phyloP scores from a whole-genome alignment of 2,329 filamentous ascomycete species.

The Aureobasidium vineae region DNA sequence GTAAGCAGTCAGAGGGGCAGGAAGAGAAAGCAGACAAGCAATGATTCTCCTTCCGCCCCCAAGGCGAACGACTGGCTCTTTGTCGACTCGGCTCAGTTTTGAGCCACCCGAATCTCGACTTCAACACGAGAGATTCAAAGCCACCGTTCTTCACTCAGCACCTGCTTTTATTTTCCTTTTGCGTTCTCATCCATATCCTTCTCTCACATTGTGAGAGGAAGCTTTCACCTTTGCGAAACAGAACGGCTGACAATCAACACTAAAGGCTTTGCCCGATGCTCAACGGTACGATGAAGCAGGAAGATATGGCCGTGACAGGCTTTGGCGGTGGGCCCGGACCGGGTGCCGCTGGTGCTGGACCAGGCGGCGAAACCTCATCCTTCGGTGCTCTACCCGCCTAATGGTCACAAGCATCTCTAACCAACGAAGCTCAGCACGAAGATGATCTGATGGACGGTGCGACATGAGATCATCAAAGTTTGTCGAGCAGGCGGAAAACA shows the following conservation, averaged over 20 bases:
- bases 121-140: slow-evolving; percentile 25
- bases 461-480: not conserved
- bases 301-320: slow-evolving; percentile 34
- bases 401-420: not conserved
- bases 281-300: slow-evolving; percentile 63
- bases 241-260: slow-evolving; percentile 30
- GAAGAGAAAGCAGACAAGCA: slow-evolving; percentile 23
- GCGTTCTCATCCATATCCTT: slow-evolving; percentile 4
- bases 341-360: slow-evolving; percentile 23
- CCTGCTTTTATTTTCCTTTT: slow-evolving; percentile 29
- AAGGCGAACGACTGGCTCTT: slow-evolving; percentile 23
- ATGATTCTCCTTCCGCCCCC: slow-evolving; percentile 20
- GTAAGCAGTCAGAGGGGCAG: slow-evolving; percentile 12
- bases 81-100: slow-evolving; percentile 14
- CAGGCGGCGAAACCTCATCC: slow-evolving; percentile 3
- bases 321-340: slow-evolving; percentile 28
- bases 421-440: not conserved
- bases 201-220: not conserved
- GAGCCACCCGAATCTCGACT: slow-evolving; percentile 15
- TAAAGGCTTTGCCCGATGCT: slow-evolving; percentile 76
- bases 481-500: not conserved
- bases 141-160: slow-evolving; percentile 24
- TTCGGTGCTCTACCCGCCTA: slow-evolving; percentile 15
- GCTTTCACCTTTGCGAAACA: not conserved
- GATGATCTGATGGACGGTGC: not conserved